A percentile compares a stretch with the other conserved stretches of the same genome.
Conservation (phyloP, 345 rosid species). For the Salix suchowensis region DNA sequence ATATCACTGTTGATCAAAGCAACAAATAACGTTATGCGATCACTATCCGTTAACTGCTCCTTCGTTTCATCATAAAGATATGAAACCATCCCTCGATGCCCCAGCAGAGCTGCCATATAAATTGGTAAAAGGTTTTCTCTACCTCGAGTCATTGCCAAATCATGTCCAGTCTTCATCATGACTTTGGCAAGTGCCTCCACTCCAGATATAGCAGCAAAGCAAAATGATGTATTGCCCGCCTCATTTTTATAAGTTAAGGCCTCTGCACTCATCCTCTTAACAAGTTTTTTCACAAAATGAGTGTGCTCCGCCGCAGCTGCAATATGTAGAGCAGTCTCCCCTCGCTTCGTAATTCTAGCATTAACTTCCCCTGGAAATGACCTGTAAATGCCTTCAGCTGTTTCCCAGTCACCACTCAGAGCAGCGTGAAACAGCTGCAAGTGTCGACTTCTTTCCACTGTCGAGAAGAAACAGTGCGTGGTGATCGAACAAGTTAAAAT, state of each 20-base stretch:
- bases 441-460: constrained; percentile 2
- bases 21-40: not conserved
- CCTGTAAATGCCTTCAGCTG: not conserved
- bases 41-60: not conserved
- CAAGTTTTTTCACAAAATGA: not conserved
- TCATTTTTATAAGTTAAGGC: not conserved
- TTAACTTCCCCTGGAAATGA: not conserved
- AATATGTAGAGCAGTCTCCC: constrained; percentile 20
- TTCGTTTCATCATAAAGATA: constrained; percentile 5
- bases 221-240: constrained; percentile 1
- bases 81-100: constrained; percentile 12
- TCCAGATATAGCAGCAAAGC: constrained; percentile 8
- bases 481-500: not conserved
- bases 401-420: constrained; percentile 1
- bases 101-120: constrained; percentile 13
- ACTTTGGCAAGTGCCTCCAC: constrained; percentile 1
- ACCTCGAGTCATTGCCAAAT: not conserved
- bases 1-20: not conserved
- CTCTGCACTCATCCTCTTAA: not conserved
- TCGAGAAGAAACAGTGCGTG: not conserved
- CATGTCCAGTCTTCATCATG: not conserved
- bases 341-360: not conserved
- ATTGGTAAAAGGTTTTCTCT: not conserved
- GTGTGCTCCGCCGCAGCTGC: constrained; percentile 1
- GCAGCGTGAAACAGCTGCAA: constrained; percentile 9